A percentile compares a stretch with the other conserved stretches of the same genome.
Evolutionary conservation across 2,329 filamentous ascomycete genomes (phyloP).

Genomic region (Talaromyces verruculosus): DNA sequence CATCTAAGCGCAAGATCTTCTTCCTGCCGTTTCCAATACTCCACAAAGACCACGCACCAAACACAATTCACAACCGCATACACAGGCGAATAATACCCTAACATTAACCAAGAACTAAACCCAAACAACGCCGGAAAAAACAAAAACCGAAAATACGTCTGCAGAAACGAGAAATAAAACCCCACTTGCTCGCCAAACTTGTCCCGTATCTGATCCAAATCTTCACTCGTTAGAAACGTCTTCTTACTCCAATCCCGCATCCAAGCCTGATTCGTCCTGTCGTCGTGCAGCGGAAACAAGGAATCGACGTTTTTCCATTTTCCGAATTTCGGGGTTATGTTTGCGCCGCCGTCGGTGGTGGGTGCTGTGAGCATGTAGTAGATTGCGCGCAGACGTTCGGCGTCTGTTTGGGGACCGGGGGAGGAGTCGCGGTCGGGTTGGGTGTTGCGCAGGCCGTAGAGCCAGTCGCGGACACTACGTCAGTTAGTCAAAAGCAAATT

Average conservation of each 20-base stretch:
- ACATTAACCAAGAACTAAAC: conserved; percentile 72
- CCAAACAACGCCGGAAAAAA: conserved; percentile 80
- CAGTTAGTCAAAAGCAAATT: not conserved
- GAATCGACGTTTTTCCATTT: conserved; percentile 73
- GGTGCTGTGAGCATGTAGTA: conserved; percentile 80
- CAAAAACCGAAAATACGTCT: conserved; percentile 89
- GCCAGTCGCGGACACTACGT: conserved; percentile 83
- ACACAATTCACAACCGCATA: conserved; percentile 79
- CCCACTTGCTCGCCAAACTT: conserved; percentile 80
- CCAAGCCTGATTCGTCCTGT: conserved; percentile 73
- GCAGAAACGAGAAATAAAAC: conserved; percentile 94
- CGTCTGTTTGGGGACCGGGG: conserved; percentile 81
- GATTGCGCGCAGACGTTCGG: conserved; percentile 82
- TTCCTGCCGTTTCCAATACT: conserved; percentile 96
- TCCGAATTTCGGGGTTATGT: conserved; percentile 67
- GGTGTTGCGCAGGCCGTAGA: conserved; percentile 81
- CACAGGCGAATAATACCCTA: conserved; percentile 79
- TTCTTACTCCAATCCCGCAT: conserved; percentile 69
- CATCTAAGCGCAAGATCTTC: conserved; percentile 83
- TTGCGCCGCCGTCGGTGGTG: conserved; percentile 72
- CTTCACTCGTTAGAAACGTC: conserved; percentile 53
- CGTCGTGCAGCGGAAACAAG: conserved; percentile 78
- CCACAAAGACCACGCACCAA: conserved; percentile 87
- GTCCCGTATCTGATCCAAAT: conserved; percentile 73
- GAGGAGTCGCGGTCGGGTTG: conserved; percentile 69